Evolutionary conservation across 768 basidiomycete species (phyloP).

Genomic region (Macrolepiota albuminosa): DNA sequence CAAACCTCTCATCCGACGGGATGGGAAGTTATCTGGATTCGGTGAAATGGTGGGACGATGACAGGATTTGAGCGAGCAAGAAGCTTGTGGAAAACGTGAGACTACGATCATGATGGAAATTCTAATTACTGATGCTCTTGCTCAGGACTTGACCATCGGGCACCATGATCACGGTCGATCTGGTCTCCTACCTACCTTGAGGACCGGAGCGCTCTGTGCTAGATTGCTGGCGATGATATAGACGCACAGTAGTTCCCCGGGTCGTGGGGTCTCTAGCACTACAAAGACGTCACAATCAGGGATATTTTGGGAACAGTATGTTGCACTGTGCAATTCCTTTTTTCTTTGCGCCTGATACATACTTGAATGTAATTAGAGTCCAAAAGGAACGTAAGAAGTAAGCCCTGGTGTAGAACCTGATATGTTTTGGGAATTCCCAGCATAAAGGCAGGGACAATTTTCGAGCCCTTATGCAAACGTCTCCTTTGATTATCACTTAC

Average conservation of each 20-base stretch:
- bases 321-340: not conserved
- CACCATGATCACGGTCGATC: constrained; percentile 66
- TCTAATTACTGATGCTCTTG: not conserved
- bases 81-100: constrained; percentile 67
- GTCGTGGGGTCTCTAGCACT: constrained; percentile 66
- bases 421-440: constrained; percentile 54
- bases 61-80: constrained; percentile 52
- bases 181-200: constrained; percentile 58
- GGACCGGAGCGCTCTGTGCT: constrained; percentile 52
- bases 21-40: constrained; percentile 51
- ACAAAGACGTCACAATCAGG: constrained; percentile 43
- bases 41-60: constrained; percentile 45
- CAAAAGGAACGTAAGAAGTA: constrained; percentile 31
- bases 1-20: constrained; percentile 33
- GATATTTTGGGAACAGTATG: constrained; percentile 53
- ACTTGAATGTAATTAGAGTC: constrained; percentile 24
- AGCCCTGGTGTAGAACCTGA: constrained; percentile 38
- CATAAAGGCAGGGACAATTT: constrained; percentile 69
- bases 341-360: not conserved
- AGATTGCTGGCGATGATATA: constrained; percentile 64
- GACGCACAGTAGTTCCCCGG: constrained; percentile 35
- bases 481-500: not conserved
- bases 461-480: constrained; percentile 64
- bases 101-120: not conserved
- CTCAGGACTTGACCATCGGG: constrained; percentile 50